phyloP scores from a whole-genome alignment of 2,329 filamentous ascomycete species.

The Hymenotorrendiella dingleyae region DNA sequence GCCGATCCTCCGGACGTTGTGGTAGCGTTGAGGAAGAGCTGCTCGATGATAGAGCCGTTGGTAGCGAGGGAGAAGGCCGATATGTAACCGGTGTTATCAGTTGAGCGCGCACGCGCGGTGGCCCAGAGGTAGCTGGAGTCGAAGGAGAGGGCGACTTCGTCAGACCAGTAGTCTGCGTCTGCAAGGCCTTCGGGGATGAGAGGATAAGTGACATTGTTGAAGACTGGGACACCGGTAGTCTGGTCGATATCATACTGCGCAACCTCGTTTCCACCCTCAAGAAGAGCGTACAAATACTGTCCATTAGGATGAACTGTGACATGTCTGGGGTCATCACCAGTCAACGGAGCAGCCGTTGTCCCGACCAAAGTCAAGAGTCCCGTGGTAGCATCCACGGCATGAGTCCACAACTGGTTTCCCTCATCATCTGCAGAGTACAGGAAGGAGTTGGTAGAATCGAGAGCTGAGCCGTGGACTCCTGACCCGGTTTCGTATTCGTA shows the following conservation, averaged over 20 bases:
- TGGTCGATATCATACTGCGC: slow-evolving; percentile 27
- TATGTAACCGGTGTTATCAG: slow-evolving; percentile 8
- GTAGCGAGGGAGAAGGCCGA: slow-evolving; percentile 2
- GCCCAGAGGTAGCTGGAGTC: slow-evolving; percentile 29
- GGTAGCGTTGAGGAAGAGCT: slow-evolving; percentile 1
- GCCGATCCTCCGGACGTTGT: slow-evolving; percentile 4
- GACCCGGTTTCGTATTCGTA: slow-evolving; percentile 39
- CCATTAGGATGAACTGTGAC: slow-evolving; percentile 24
- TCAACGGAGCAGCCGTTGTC: slow-evolving; percentile 14
- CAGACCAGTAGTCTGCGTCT: slow-evolving; percentile 27
- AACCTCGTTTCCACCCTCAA: slow-evolving; percentile 40
- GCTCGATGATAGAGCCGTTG: neutral
- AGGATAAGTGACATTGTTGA: slow-evolving; percentile 10
- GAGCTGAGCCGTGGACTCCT: slow-evolving; percentile 43
- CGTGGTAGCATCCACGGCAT: slow-evolving; percentile 15
- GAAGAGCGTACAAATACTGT: slow-evolving; percentile 39
- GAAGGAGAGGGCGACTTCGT: slow-evolving; percentile 30
- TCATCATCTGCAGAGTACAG: slow-evolving; percentile 43
- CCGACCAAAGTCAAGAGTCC: slow-evolving; percentile 11
- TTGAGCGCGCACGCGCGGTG: slow-evolving; percentile 16
- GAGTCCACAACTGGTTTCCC: slow-evolving; percentile 39
- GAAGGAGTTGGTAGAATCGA: slow-evolving; percentile 38
- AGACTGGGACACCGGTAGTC: slow-evolving; percentile 9
- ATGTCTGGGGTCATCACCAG: slow-evolving; percentile 29
- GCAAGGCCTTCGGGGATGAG: slow-evolving; percentile 11